Evolutionary conservation across 2,329 filamentous ascomycete genomes (phyloP), one percentile per base, ranked within the genome.

Genomic region (Neopestalotiopsis clavispora): DNA sequence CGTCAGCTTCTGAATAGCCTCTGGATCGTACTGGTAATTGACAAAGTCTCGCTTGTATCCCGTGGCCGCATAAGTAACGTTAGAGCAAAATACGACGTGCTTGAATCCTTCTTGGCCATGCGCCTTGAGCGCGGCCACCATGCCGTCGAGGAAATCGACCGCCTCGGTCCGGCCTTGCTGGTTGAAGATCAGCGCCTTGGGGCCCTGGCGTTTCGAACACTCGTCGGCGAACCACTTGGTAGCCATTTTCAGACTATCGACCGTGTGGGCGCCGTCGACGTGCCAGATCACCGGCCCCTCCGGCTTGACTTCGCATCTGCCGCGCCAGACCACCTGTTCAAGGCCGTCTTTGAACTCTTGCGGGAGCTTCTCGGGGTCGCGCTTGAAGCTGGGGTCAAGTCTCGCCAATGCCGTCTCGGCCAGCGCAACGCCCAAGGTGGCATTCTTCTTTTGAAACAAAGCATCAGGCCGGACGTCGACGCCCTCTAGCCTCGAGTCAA

Each of bases 191-290:
- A 99, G 84, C 56, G 86, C 79, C 61, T 84, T 83, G 1, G 80
- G 81, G 0, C 81, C 84, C 3, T 74, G 56, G 30, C 57, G 49
- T 17, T 58, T 60, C 14, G 66, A 23, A 20, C 69, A 68, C 74
- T 87, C 84, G 10, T 79, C 79, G 1, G 89, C 88, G 76, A 97
- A 98, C 95, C 95, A 98, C 71, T 88, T 87, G 0, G 91, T 91
- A 4, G 94, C 94, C 72, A 94, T 87, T 71, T 92, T 89, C 67
- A 99, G 91, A 77, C 94, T 98, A 77, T 98, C 95, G 3, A 92
- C 85, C 0, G 95, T 99, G 80, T 99, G 96, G 2, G 94, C 96
- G 9, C 96, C 95, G 77, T 99, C 96, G 23, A 99, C 88, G 76
- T 95, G 92, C 95, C 95, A 99, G 17, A 85, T 86, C 4, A 97